Percentiles rank a stretch among this genome's conserved stretches.
These are phyloP conservation scores for Hypoxylon sp. DNA, from an alignment of 2,329 filamentous ascomycete species.

Conservation along the genomic window DNA sequence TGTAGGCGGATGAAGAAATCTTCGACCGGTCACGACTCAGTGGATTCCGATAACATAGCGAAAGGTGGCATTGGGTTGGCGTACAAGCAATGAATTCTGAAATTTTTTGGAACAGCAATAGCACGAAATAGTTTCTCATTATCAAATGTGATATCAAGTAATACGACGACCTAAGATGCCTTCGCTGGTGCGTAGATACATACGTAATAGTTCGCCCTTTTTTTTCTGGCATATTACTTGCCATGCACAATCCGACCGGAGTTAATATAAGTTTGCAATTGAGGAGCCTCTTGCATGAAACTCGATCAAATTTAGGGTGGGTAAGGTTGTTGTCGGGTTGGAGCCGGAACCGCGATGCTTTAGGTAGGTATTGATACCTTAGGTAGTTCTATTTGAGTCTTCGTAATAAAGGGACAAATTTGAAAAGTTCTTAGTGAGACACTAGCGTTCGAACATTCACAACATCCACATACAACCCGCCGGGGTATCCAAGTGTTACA, in stretches of 20 bases:
- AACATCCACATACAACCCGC: no score
- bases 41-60: slow-evolving; percentile 20
- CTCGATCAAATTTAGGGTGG: neutral
- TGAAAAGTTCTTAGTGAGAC: no score
- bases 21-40: neutral
- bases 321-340: neutral
- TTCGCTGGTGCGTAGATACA: neutral
- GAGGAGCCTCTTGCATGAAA: neutral
- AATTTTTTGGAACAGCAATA: neutral
- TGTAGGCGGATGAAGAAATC: slow-evolving; percentile 54
- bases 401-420: no score
- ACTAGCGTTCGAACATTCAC: no score
- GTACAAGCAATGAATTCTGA: slow-evolving; percentile 1
- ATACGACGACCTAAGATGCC: neutral
- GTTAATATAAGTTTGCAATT: neutral
- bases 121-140: neutral
- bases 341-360: neutral
- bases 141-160: neutral
- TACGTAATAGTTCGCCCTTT: neutral
- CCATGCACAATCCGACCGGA: neutral
- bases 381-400: no score
- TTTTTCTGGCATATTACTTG: neutral
- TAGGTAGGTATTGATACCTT: no score
- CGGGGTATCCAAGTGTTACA: no score
- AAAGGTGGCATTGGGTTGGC: slow-evolving; percentile 15